Evolutionary conservation across 352 stramenopile species (phyloP).

Genomic region (Pythium sukuiense): DNA sequence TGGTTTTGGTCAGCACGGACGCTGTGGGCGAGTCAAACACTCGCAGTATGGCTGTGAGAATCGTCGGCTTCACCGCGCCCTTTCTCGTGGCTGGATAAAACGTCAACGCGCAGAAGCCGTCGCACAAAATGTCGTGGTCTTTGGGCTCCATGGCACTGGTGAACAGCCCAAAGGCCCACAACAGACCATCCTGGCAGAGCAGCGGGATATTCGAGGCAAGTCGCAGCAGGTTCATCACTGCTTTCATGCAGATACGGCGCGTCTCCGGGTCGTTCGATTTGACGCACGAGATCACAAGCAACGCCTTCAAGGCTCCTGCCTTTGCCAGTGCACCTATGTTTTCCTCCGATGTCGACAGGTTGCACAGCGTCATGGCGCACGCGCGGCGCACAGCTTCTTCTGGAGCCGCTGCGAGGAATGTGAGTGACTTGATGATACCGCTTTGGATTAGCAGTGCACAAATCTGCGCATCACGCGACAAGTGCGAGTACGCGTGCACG

Average conservation of each 20-base stretch:
- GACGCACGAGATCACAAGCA: constrained; percentile 85
- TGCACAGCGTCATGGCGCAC: constrained; percentile 91
- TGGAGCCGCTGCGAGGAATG: constrained; percentile 58
- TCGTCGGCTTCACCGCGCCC: constrained; percentile 43
- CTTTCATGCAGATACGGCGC: constrained; percentile 69
- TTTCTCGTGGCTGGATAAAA: constrained; percentile 50
- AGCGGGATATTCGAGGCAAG: constrained; percentile 44
- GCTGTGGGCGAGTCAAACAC: constrained; percentile 33
- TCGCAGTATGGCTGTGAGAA: constrained; percentile 44
- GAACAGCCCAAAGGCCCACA: constrained; percentile 72
- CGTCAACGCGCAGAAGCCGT: constrained; percentile 63
- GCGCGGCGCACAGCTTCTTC: constrained; percentile 68
- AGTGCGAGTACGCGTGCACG: constrained; percentile 63
- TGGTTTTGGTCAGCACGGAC: constrained; percentile 32
- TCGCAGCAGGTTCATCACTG: constrained; percentile 65
- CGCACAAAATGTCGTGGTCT: constrained; percentile 63
- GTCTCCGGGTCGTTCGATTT: constrained; percentile 82
- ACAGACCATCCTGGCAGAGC: constrained; percentile 65
- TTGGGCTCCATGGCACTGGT: constrained; percentile 48
- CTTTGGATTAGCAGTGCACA: constrained; percentile 50
- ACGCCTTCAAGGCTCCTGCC: constrained; percentile 82
- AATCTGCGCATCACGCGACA: constrained; percentile 49
- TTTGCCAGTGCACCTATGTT: constrained; percentile 90
- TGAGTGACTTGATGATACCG: constrained; percentile 74
- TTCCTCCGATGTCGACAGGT: constrained; percentile 87